Base-by-base conservation (phyloP, 768 basidiomycete genomes). In the Boletus sp. region DNA sequence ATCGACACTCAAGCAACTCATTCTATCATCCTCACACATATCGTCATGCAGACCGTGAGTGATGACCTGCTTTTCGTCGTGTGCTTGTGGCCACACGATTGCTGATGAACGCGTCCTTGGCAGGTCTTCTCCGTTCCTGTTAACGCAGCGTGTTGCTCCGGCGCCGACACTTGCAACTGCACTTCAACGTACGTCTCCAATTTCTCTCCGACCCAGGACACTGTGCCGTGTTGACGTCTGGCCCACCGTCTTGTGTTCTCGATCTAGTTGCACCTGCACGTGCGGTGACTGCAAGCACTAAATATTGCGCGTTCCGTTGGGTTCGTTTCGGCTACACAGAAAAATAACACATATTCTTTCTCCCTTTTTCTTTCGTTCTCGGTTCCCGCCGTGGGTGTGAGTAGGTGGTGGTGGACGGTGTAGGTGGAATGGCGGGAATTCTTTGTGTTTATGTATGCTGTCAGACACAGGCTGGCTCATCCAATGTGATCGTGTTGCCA, bases 251-350 rank as follows among this genome's bases (percentile, higher is more conserved):
- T 18, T 46, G 28, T 14, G 46, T 24, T 24, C 30, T 29, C 4
- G 33, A n/a, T 12, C 17, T 2, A 32, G 65, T 7, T 67, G 65
- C 42, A 30, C 35, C 32, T 66, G 61, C 64, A 60, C 48, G 42
- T 66, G 64, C 33, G 24, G 56, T 42, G 61, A 58, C 47, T 66
- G 64, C 65, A 64, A 60, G 58, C 58, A 61, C 44, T 67, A 44
- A 56, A 52, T 45, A 6, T 18, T 17, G 24, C 24, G 24, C 24
- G 24, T 24, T 24, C 24, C 24, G 24, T 24, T 24, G 24, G 24
- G 24, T 24, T 24, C 24, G 24, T 24, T 24, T 24, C 24, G 24
- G 24, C 24, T 3, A 24, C 3, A 24, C 24, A 24, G 24, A 24
- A 24, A 24, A 24, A 24, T 24, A 24, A 24, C 24, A 24, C 24